phyloP scores from a whole-genome alignment of 169 alveolate genomes.

The Perkinsus olseni region DNA sequence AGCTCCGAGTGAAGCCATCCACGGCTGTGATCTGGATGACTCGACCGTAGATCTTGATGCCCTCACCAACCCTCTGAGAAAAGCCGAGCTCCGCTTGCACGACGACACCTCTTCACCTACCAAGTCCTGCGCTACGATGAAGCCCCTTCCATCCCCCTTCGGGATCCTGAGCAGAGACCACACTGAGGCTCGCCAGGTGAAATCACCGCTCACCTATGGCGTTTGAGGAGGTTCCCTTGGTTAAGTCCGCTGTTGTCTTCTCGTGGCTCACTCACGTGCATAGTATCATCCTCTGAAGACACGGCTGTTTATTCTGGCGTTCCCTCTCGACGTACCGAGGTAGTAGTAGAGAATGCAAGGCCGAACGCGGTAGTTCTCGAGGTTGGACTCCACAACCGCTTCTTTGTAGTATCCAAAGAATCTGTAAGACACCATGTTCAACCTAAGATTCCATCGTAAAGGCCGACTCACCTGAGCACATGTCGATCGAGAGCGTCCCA shows the following conservation, averaged over 20 bases:
- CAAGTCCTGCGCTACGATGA: not conserved
- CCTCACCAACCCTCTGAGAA: slow-evolving; percentile 45
- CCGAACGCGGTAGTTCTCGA: slow-evolving; percentile 62
- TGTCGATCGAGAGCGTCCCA: slow-evolving; percentile 31
- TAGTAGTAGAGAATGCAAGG: slow-evolving; percentile 51
- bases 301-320: not conserved
- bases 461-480: slow-evolving; percentile 21
- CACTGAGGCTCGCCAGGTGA: slow-evolving; percentile 37
- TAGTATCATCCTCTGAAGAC: slow-evolving; percentile 48
- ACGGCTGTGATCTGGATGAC: slow-evolving; percentile 43
- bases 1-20: slow-evolving; percentile 54
- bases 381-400: slow-evolving; percentile 54
- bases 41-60: slow-evolving; percentile 50
- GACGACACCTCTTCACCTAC: not conserved
- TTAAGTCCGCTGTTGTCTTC: slow-evolving; percentile 64
- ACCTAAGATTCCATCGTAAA: too few species aligned
- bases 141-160: not conserved
- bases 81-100: slow-evolving; percentile 8
- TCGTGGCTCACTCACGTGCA: slow-evolving; percentile 51
- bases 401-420: slow-evolving; percentile 64
- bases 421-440: slow-evolving; percentile 8
- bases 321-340: slow-evolving; percentile 6
- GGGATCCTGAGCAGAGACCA: not conserved
- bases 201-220: slow-evolving; percentile 47
- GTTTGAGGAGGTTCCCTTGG: slow-evolving; percentile 54